phyloP scores from a whole-genome alignment of 805 yeast species.

The Metschnikowia koreensis region DNA sequence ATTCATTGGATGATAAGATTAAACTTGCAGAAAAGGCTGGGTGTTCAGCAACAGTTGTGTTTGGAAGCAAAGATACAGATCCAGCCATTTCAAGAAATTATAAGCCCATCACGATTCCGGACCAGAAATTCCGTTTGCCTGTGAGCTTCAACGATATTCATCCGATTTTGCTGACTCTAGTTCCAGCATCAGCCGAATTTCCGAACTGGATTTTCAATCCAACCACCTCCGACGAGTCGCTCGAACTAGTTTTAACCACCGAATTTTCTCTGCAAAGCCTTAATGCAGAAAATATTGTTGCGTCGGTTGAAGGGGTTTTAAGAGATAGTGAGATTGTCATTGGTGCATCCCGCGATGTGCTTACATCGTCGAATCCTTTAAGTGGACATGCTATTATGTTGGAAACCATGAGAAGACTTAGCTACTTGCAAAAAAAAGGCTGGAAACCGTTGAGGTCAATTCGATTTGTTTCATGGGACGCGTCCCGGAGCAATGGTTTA shows the following conservation, averaged over 20 bases:
- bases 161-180: constrained; percentile 17
- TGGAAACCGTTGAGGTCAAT: constrained; percentile 44
- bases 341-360: constrained; percentile 41
- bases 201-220: constrained; percentile 15
- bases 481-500: constrained; percentile 30
- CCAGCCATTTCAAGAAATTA: constrained; percentile 14
- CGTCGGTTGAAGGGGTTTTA: constrained; percentile 34
- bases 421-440: constrained; percentile 31
- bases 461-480: constrained; percentile 44
- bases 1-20: constrained; percentile 14
- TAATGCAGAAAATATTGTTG: constrained; percentile 30
- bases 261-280: constrained; percentile 1
- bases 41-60: constrained; percentile 16
- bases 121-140: constrained; percentile 14
- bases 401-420: constrained; percentile 38
- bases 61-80: constrained; percentile 10
- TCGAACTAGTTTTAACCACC: constrained; percentile 9
- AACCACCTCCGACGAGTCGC: constrained; percentile 2
- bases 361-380: constrained; percentile 35
- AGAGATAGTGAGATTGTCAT: constrained; percentile 40
- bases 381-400: constrained; percentile 40
- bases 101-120: constrained; percentile 7
- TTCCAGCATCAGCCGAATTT: constrained; percentile 7
- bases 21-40: constrained; percentile 12
- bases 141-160: constrained; percentile 11